Conservation (phyloP, 305 asterid species). For the Solanum aculeatissimum region DNA sequence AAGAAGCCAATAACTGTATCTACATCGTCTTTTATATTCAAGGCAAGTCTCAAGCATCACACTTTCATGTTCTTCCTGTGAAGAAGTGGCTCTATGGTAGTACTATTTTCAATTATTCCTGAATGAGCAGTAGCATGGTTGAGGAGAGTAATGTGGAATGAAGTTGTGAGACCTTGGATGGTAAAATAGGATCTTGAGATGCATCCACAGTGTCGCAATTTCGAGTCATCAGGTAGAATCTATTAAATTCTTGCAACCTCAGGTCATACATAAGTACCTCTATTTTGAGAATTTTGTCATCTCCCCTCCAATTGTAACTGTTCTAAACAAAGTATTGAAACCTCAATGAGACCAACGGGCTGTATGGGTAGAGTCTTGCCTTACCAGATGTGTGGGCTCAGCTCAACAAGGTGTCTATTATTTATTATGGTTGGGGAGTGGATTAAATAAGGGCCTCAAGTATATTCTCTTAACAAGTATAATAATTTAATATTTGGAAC, state of each 20-base stretch:
- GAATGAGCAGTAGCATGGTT: not conserved
- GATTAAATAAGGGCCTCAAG: not conserved
- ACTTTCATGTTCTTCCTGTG: not conserved
- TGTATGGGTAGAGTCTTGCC: not conserved
- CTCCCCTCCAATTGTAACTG: not conserved
- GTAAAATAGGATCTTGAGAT: not conserved
- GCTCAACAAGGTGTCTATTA: not conserved
- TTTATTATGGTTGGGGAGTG: not conserved
- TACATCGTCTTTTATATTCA: conserved; percentile 79
- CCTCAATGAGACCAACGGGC: not conserved
- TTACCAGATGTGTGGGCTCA: not conserved
- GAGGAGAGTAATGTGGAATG: not conserved
- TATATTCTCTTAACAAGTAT: not conserved
- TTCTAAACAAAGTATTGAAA: not conserved
- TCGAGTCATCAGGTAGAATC: not conserved
- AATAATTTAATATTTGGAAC: not conserved
- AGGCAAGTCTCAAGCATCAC: conserved; percentile 28
- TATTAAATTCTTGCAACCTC: not conserved
- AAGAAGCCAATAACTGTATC: conserved; percentile 78
- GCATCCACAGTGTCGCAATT: not conserved
- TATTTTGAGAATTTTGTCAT: not conserved
- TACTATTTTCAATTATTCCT: not conserved
- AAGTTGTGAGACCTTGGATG: not conserved
- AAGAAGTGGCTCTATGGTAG: not conserved
- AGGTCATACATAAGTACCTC: not conserved